A percentile compares a stretch with the other conserved stretches of the same genome.
Evolutionary conservation across 2,329 filamentous ascomycete genomes (phyloP).

Genomic region (Pseudodiploospora longispora): DNA sequence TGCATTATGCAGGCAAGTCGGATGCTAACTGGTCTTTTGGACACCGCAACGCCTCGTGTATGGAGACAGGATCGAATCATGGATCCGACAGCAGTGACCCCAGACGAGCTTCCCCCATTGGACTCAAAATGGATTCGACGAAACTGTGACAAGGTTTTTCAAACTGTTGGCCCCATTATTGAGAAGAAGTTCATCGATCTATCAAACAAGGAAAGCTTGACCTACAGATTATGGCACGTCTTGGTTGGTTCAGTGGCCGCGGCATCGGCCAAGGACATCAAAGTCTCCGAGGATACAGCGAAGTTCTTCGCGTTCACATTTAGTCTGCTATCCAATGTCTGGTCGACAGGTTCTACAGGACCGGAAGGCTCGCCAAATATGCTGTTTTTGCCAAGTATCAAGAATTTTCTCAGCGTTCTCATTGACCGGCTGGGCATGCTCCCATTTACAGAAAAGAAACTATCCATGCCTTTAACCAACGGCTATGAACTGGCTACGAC

Average conservation of each 20-base stretch:
- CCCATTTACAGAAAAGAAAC: slow-evolving; percentile 55
- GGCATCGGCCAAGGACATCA: slow-evolving; percentile 79
- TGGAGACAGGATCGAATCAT: slow-evolving; percentile 72
- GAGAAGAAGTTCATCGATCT: slow-evolving; percentile 55
- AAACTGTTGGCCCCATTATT: slow-evolving; percentile 51
- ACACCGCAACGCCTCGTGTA: slow-evolving; percentile 46
- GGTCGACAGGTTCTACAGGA: slow-evolving; percentile 36
- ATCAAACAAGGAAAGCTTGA: slow-evolving; percentile 47
- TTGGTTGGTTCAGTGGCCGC: slow-evolving; percentile 56
- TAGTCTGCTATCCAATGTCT: slow-evolving; percentile 60
- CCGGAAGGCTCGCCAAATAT: slow-evolving; percentile 36
- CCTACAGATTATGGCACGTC: slow-evolving; percentile 49
- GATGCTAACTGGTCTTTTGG: slow-evolving; percentile 65
- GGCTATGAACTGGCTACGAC: slow-evolving; percentile 56
- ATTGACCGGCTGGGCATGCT: slow-evolving; percentile 46
- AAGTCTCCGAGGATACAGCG: slow-evolving; percentile 75
- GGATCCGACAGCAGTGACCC: slow-evolving; percentile 47
- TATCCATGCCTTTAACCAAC: slow-evolving; percentile 43
- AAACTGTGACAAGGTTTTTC: slow-evolving; percentile 58
- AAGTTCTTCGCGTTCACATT: slow-evolving; percentile 68
- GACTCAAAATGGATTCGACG: slow-evolving; percentile 83
- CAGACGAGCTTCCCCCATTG: slow-evolving; percentile 73
- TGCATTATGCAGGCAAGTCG: slow-evolving; percentile 51
- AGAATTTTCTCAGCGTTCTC: slow-evolving; percentile 41
- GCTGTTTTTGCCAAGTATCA: slow-evolving; percentile 47